A percentile compares a stretch with the other conserved stretches of the same genome.
phyloP scores from a whole-genome alignment of 495 filamentous ascomycete species.

The Daldinia concentrica region DNA sequence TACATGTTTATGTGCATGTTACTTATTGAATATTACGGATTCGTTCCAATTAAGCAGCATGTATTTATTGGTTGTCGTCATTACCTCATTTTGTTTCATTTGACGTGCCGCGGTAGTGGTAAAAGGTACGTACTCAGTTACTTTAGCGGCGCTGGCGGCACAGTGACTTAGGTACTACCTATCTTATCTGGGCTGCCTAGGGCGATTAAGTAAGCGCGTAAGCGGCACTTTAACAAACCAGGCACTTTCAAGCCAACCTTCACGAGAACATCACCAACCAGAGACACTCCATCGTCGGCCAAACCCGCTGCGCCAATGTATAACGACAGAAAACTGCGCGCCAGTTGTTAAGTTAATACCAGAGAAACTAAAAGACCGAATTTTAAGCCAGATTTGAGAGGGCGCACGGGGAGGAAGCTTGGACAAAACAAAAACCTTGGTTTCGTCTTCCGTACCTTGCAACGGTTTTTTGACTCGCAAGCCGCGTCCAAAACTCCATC shows the following conservation, averaged over 20 bases:
- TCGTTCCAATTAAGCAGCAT: neutral
- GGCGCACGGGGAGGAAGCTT: conserved; percentile 28
- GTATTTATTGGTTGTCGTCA: conserved; percentile 7
- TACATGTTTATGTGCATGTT: neutral
- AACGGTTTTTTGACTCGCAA: conserved; percentile 5
- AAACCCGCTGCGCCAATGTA: conserved; percentile 19
- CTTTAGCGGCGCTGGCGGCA: neutral
- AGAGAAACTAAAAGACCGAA: conserved; percentile 15
- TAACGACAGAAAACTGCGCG: conserved; percentile 7
- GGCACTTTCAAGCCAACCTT: conserved; percentile 29
- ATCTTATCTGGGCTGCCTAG: neutral
- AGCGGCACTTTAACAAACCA: conserved; percentile 39
- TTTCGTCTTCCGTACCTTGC: conserved; percentile 15
- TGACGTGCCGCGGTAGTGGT: conserved; percentile 3
- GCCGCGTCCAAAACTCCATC: conserved; percentile 15
- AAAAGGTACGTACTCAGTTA: neutral
- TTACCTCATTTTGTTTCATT: conserved; percentile 28
- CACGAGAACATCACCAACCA: conserved; percentile 38
- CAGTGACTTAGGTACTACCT: conserved; percentile 1
- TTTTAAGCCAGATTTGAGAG: conserved; percentile 15
- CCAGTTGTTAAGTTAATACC: conserved; percentile 8
- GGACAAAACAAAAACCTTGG: conserved; percentile 16
- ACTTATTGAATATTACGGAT: too few species aligned
- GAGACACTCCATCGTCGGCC: conserved; percentile 2
- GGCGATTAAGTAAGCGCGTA: conserved; percentile 34